A percentile compares a stretch with the other conserved stretches of the same genome.
phyloP scores from a whole-genome alignment of 208 protist species.

The Phytomonas francai region DNA sequence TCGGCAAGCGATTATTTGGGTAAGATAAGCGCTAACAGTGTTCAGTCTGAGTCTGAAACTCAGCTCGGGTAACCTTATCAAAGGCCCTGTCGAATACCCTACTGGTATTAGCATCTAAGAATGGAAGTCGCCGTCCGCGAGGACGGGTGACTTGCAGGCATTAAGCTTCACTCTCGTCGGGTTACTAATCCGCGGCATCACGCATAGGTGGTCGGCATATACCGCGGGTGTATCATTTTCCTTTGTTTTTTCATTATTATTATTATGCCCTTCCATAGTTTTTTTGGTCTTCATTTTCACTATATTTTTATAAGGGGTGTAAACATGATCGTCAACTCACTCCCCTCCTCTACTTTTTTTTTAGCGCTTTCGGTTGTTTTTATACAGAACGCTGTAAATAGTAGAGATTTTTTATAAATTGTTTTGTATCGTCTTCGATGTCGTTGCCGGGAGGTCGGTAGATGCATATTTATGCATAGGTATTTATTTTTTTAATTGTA shows the following conservation, averaged over 20 bases:
- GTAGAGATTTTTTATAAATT: not conserved
- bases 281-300: conserved; percentile 4
- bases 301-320: conserved; percentile 13
- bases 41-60: no score
- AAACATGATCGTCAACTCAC: conserved; percentile 7
- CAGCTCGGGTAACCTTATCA: no score
- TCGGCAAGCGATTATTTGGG: no score
- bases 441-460: not conserved
- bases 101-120: no score
- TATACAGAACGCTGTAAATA: not conserved
- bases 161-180: no score
- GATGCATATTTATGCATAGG: not conserved
- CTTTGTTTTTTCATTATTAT: conserved; percentile 6
- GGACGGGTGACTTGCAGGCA: no score
- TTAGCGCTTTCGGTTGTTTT: not conserved
- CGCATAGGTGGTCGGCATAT: not conserved
- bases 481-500: no score
- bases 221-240: conserved; percentile 3
- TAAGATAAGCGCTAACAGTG: no score
- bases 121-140: no score
- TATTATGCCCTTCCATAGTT: not conserved
- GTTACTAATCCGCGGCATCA: no score
- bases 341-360: conserved; percentile 4
- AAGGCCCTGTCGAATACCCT: no score
- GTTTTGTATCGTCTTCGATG: conserved; percentile 3